These are phyloP conservation scores for Boletellus deceptivus DNA, from an alignment of 1,284 basidiomycete species.

Conservation along the genomic window DNA sequence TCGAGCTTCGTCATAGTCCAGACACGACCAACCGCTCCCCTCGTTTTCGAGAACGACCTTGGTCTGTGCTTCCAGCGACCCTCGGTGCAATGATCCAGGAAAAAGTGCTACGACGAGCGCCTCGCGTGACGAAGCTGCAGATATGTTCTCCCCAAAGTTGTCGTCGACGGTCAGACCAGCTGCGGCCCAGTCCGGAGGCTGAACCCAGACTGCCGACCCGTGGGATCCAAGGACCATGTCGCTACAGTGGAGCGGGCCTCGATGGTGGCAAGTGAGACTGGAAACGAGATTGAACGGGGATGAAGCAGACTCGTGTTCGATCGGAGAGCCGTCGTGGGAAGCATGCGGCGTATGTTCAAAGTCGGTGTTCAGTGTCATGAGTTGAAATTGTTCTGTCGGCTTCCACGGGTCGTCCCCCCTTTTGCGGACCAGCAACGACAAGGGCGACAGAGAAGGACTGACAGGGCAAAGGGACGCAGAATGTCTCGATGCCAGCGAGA, in stretches of 20 bases:
- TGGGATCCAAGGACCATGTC: conserved; percentile 49
- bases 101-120: conserved; percentile 47
- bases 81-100: conserved; percentile 40
- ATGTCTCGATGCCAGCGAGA: conserved; percentile 39
- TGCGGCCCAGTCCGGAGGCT: conserved; percentile 44
- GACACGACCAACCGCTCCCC: conserved; percentile 47
- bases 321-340: conserved; percentile 1
- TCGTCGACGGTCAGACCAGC: conserved; percentile 34
- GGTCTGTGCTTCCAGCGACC: conserved; percentile 17
- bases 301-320: conserved; percentile 39
- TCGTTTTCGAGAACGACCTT: conserved; percentile 31
- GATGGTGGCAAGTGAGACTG: conserved; percentile 26
- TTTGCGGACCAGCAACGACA: conserved; percentile 54
- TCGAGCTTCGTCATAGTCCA: conserved; percentile 56
- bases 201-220: conserved; percentile 60
- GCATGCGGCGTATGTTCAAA: neutral
- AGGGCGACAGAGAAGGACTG: conserved; percentile 16
- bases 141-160: conserved; percentile 18
- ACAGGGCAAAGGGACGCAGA: conserved; percentile 1
- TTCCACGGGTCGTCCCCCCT: conserved; percentile 60
- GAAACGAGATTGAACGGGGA: conserved; percentile 38
- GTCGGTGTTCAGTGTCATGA: conserved; percentile 42
- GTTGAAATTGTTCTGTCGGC: conserved; percentile 42
- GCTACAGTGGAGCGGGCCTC: conserved; percentile 51
- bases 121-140: conserved; percentile 35